These are phyloP conservation scores for Cordyceps tenuipes DNA, from an alignment of 2,329 filamentous ascomycete species.

Conservation along the genomic window DNA sequence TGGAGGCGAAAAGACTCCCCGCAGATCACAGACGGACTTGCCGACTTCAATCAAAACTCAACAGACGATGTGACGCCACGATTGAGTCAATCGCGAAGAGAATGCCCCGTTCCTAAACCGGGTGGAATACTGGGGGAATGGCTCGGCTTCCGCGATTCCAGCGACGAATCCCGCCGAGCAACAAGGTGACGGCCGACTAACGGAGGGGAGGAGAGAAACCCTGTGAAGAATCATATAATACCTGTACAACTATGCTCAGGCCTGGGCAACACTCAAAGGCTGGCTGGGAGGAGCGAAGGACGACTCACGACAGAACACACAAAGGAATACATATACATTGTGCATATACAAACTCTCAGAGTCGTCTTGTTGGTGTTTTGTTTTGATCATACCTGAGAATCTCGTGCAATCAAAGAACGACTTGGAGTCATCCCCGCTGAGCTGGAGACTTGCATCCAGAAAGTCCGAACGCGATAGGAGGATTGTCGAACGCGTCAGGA, in stretches of 20 bases:
- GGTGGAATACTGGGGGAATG: constrained; percentile 67
- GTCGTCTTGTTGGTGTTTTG: not conserved
- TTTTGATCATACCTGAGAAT: not conserved
- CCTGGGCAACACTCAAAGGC: not conserved
- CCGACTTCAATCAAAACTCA: constrained; percentile 36
- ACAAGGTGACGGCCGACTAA: constrained; percentile 18
- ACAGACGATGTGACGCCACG: constrained; percentile 21
- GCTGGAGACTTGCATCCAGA: not conserved
- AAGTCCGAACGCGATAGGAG: not conserved
- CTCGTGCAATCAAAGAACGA: not conserved
- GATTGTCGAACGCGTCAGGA: not conserved
- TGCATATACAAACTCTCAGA: not conserved
- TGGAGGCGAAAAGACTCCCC: constrained; percentile 31
- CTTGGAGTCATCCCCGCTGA: not conserved
- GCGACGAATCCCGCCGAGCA: constrained; percentile 17
- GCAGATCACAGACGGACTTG: constrained; percentile 38
- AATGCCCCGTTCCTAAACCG: constrained; percentile 91
- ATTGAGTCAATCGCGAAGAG: constrained; percentile 43
- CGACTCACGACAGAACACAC: not conserved
- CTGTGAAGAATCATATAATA: not conserved
- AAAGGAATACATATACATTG: not conserved
- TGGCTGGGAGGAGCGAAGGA: not conserved
- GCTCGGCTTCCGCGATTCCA: constrained; percentile 54
- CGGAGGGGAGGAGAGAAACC: not conserved
- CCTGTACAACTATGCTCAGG: constrained; percentile 5